Evolutionary conservation across 371 early-diverging fungal genomes (phyloP), one percentile per base, ranked within the genome.

Genomic region (Mucor lusitanicus): DNA sequence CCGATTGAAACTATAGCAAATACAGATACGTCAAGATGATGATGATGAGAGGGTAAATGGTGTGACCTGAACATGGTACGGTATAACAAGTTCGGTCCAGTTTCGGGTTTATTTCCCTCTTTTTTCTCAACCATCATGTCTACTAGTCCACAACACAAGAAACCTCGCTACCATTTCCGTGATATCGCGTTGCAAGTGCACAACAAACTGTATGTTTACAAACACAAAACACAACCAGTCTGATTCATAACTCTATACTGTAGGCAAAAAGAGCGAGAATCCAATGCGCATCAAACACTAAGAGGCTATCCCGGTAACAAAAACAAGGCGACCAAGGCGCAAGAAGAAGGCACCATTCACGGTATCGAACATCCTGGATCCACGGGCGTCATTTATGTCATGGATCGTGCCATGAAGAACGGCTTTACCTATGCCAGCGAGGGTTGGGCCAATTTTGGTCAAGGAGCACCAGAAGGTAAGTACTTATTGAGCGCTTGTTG

Each of bases 391-490:
- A 83, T 83, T 42, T 85, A 85, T 61, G 83, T 81, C 13, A 85
- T 76, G 79, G 85, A 85, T 64, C 70, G 85, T n/a, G 85, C 85
- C 9, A 61, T 64, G 23, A 71, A 73, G 15, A 68, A 68, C 21
- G 85, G 85, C 6, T 85, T 71, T 67, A 68, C 71, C 19, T 68
- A 68, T 54, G 71, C 42, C 8, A 67, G 73, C 44, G 30, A 67
- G 28, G 63, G 56, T 3, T 85, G 85, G 85, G 67, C 82, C 11
- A 85, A 85, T 46, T 85, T 85, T 63, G 85, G 85, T 3, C 83
- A 83, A 72, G 85, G 85, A 28, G 83, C 85, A 0, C 85, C 85
- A 12, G 85, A 85, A 74, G 83, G 81, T 71, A 79, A 75, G n/a
- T 23, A 13, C n/a, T n/a, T n/a, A n/a, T n/a, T n/a, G n/a, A n/a